Base-by-base conservation (phyloP, 2,329 filamentous ascomycete genomes). In the Pseudocercospora pini-densiflorae region DNA sequence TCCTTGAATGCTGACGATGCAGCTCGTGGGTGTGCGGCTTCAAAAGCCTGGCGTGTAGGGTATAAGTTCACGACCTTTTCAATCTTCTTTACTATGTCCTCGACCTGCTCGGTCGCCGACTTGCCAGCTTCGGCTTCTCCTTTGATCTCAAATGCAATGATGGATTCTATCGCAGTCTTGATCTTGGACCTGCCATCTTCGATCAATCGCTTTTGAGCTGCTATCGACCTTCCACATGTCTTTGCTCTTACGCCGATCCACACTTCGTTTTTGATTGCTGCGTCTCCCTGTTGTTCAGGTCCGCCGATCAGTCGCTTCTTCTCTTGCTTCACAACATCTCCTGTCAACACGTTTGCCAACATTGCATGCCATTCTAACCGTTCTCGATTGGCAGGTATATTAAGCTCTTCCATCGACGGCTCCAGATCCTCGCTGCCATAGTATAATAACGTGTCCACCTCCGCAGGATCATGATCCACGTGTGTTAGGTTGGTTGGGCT, bases 351-450 rank as follows among this genome's bases (percentile, higher is more conserved):
- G 14, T 94, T 96, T 66, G 94, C 92, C 64, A 99, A 82, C 95
- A 99, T 99, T 2, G 93, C 93, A 80, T 99, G 94, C 95, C 95
- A 99, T 80, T 99, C 95, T 24, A 99, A 84, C 53, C 94, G 86
- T 79, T 98, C 95, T 68, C 94, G 87, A 76, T 94, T 97, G 69
- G 90, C 89, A 0, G 93, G 92, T 73, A 97, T 92, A 78, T 92
- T 91, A 61, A 98, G 80, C 78, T 99, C 95, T 75, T 98, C 95
- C 24, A 92, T 86, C 3, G 92, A 95, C 0, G 94, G 94, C 74
- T 95, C 92, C 71, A 93, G 87, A 71, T 95, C 91, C 74, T 97
- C 93, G 74, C 94, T 93, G 65, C 92, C 92, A 76, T 97, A 94
- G 74, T 97, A 97, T 77, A 98, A 89, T 76, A 97, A 89, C 19